These are phyloP conservation scores for Pythium dissotocum DNA, from an alignment of 352 stramenopile species.

Conservation along the genomic window DNA sequence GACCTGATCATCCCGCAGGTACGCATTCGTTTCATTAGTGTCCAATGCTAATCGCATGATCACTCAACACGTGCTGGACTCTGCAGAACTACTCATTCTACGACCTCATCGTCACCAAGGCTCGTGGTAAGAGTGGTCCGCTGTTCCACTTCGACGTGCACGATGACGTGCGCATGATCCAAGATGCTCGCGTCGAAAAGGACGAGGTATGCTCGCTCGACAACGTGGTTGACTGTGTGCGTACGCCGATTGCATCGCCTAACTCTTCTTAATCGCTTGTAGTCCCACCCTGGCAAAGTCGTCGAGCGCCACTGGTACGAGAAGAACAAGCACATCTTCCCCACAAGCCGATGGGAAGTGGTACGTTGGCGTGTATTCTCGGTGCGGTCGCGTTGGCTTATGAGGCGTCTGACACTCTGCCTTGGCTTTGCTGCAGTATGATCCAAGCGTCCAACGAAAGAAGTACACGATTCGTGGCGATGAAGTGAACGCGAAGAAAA, in stretches of 20 bases:
- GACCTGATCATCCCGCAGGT: slow-evolving; percentile 98
- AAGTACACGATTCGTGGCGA: slow-evolving; percentile 85
- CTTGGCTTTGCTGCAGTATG: slow-evolving; percentile 44
- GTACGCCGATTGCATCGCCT: background rate
- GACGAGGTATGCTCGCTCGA: slow-evolving; percentile 75
- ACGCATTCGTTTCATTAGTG: slow-evolving; percentile 9
- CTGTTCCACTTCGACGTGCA: slow-evolving; percentile 98
- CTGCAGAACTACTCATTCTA: slow-evolving; percentile 97
- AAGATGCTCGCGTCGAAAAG: slow-evolving; percentile 96
- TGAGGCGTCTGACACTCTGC: background rate
- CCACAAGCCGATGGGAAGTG: slow-evolving; percentile 97
- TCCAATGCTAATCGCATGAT: background rate
- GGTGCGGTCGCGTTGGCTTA: background rate
- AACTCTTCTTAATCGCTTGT: background rate
- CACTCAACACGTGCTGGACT: background rate
- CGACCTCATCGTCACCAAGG: slow-evolving; percentile 98
- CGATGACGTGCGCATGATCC: slow-evolving; percentile 89
- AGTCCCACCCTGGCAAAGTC: slow-evolving; percentile 97
- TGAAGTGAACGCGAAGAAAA: slow-evolving; percentile 42
- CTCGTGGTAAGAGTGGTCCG: slow-evolving; percentile 95
- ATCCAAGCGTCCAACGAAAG: slow-evolving; percentile 70
- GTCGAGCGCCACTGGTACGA: slow-evolving; percentile 98
- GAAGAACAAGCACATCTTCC: slow-evolving; percentile 99
- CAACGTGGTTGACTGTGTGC: background rate
- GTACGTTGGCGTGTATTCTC: slow-evolving; percentile 36